Evolutionary conservation across 495 filamentous ascomycete species (phyloP), one percentile per base, ranked within the genome.

Genomic region (Staphylotrichum longicolle): DNA sequence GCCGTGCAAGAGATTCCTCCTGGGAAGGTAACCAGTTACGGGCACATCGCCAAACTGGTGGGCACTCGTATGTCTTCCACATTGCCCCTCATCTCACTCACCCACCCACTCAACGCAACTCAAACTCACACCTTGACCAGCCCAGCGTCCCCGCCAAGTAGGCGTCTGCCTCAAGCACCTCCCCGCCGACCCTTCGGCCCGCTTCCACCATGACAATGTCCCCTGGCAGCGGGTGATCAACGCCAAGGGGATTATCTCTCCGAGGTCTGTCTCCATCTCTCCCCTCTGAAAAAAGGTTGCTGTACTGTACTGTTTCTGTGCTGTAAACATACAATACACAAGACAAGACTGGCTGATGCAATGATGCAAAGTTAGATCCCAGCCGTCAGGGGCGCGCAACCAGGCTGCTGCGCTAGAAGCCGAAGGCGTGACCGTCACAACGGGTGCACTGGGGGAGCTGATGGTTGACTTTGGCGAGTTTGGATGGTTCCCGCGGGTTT

Each of bases 221-320:
- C 93, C 93, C 4, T 98, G 93, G 93, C 93, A 97, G 77, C 80
- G 93, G 50, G 91, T 98, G 10, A 88, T 97, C 63, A 95, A 93
- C 68, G 73, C 88, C 3, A 93, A 90, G 72, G 92, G 92, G 15
- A 79, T 85, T 60, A 92, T 98, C 63, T 93, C 91, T 37, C 88
- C 87, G 39, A 83, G 92, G 91, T 95, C 66, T 32, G 68, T 58
- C 2, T 48, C 11, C 1, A 47, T 27, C 1, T 27, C 20, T 1
- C 20, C 20, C 20, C 20, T 27, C 20, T 27, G 20, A 27, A 27
- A 27, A 27, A 27, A 27, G 20, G 20, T 27, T 0, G 20, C 20
- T 27, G 20, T 27, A 27, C 20, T 27, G 20, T 27, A 27, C 20
- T 1, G 20, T 27, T 27, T 1, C 20, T 27, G 20, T 27, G 1